Conservation (phyloP, 495 filamentous ascomycete genomes). For the Talaromyces thailandensis region DNA sequence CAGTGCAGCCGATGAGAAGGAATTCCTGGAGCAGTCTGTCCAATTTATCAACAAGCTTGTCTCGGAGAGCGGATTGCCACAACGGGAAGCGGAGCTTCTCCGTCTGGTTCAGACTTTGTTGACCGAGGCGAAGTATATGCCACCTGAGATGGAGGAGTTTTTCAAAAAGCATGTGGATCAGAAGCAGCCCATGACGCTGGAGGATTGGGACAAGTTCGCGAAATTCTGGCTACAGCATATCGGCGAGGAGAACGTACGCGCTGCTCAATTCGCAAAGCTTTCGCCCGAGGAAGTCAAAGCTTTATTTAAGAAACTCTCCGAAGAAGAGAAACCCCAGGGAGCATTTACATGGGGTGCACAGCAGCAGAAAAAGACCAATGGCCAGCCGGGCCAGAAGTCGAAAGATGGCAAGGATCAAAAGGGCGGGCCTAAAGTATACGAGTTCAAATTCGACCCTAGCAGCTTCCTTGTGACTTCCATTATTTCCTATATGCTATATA, state of each 20-base stretch:
- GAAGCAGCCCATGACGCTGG: constrained; percentile 22
- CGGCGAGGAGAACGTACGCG: constrained; percentile 23
- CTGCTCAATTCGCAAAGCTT: constrained; percentile 39
- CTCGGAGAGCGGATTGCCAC: background rate
- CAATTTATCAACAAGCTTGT: background rate
- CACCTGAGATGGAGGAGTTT: constrained; percentile 22
- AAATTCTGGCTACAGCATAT: constrained; percentile 28
- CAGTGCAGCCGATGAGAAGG: background rate
- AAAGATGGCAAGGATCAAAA: constrained; percentile 18
- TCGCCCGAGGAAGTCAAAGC: constrained; percentile 31
- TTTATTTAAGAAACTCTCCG: constrained; percentile 8
- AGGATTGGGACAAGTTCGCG: constrained; percentile 28
- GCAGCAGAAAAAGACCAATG: constrained; percentile 17
- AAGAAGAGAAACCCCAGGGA: constrained; percentile 21
- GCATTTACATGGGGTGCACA: constrained; percentile 15
- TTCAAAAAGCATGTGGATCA: constrained; percentile 22
- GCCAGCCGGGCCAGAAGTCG: constrained; percentile 18
- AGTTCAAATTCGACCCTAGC: constrained; percentile 47
- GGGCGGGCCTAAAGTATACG: constrained; percentile 20
- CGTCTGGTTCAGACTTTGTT: constrained; percentile 23
- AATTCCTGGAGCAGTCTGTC: background rate
- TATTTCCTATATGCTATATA: constrained; percentile 53
- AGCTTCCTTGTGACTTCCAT: constrained; percentile 48
- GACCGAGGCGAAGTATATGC: constrained; percentile 21
- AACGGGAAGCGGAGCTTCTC: constrained; percentile 5